phyloP scores from a whole-genome alignment of 768 basidiomycete species.

The Inosperma sp. region DNA sequence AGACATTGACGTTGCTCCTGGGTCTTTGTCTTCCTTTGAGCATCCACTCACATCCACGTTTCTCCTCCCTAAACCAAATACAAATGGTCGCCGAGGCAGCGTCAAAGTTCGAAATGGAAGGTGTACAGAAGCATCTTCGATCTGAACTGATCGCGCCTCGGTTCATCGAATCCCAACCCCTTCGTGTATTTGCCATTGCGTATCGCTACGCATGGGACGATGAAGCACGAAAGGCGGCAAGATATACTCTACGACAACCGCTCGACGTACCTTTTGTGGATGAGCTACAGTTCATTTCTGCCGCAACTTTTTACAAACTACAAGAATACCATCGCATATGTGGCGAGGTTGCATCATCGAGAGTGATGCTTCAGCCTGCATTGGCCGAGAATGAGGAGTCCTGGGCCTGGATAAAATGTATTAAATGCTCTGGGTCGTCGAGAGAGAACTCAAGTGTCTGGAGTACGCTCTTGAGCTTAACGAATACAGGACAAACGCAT shows the following conservation, averaged over 20 bases:
- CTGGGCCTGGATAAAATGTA: constrained; percentile 33
- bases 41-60: constrained; percentile 25
- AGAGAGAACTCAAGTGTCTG: not conserved
- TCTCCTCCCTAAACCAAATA: constrained; percentile 38
- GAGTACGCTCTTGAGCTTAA: not conserved
- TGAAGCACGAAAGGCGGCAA: constrained; percentile 32
- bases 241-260: constrained; percentile 32
- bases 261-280: constrained; percentile 24
- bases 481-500: constrained; percentile 10
- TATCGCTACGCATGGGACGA: constrained; percentile 35
- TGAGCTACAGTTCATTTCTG: constrained; percentile 40
- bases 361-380: constrained; percentile 25
- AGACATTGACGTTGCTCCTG: constrained; percentile 39
- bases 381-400: constrained; percentile 25
- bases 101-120: constrained; percentile 49
- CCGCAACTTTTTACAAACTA: constrained; percentile 37
- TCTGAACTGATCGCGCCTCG: constrained; percentile 29
- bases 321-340: constrained; percentile 40
- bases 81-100: constrained; percentile 42
- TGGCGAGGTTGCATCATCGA: constrained; percentile 31
- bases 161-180: constrained; percentile 34
- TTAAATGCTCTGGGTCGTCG: constrained; percentile 20
- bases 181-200: constrained; percentile 44
- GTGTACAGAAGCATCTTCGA: constrained; percentile 32
- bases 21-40: constrained; percentile 47